phyloP scores from a whole-genome alignment of 257 asterid genomes.

The Ilex aquifolium region DNA sequence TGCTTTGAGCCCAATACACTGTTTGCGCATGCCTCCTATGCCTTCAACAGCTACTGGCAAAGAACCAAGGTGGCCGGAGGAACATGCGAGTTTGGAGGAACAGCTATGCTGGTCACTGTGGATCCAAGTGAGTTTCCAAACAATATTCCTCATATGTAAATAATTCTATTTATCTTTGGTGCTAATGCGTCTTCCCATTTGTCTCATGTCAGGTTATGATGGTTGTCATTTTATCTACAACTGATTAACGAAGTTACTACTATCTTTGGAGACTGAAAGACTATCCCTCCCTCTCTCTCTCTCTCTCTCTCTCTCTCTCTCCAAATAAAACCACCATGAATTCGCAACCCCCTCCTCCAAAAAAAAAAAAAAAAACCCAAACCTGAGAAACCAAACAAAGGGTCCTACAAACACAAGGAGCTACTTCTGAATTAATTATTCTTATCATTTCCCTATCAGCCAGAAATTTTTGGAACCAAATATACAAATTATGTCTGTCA shows the following conservation, averaged over 20 bases:
- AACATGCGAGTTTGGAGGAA: conserved; percentile 88
- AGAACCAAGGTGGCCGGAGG: conserved; percentile 71
- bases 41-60: conserved; percentile 92
- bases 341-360: no score
- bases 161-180: neutral
- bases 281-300: no score
- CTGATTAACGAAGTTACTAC: conserved; percentile 41
- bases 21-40: conserved; percentile 86
- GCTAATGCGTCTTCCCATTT: neutral
- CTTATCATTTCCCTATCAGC: no score
- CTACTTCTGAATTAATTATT: no score
- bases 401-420: no score
- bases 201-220: conserved; percentile 49
- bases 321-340: no score
- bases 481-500: no score
- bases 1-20: conserved; percentile 75
- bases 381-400: no score
- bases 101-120: conserved; percentile 76
- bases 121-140: conserved; percentile 68
- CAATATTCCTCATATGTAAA: neutral
- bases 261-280: no score
- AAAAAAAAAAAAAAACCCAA: no score
- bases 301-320: no score
- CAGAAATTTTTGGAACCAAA: no score
- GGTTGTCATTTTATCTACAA: conserved; percentile 66